Conservation (phyloP, 2,329 filamentous ascomycete species). For the Exophiala spinifera region DNA sequence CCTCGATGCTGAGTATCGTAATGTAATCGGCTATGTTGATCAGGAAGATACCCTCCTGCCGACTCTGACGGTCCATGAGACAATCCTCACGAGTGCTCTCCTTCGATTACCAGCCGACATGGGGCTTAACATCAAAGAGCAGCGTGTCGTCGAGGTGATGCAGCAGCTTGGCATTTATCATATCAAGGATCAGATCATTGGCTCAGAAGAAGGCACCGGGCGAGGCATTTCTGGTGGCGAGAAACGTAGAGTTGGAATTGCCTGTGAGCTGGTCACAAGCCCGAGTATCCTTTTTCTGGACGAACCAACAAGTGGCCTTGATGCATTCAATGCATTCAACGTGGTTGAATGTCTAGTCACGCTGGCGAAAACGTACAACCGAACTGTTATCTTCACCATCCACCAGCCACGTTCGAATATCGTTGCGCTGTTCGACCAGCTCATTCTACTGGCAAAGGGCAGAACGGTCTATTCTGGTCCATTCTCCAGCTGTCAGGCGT, state of each 20-base stretch:
- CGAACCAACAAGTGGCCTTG: constrained; percentile 92
- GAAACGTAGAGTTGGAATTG: constrained; percentile 92
- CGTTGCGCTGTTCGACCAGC: constrained; percentile 89
- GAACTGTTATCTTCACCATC: constrained; percentile 97
- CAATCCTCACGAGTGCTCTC: constrained; percentile 88
- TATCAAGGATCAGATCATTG: constrained; percentile 92
- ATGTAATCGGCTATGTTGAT: constrained; percentile 92
- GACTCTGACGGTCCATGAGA: constrained; percentile 95
- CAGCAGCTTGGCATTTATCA: constrained; percentile 91
- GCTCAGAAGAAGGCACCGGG: constrained; percentile 89
- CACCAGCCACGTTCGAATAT: constrained; percentile 98
- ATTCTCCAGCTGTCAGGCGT: constrained; percentile 81
- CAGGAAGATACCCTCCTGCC: constrained; percentile 97
- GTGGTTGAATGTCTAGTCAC: constrained; percentile 95
- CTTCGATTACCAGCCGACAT: constrained; percentile 90
- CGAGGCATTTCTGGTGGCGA: constrained; percentile 96
- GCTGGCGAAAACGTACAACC: constrained; percentile 91
- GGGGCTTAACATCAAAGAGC: constrained; percentile 81
- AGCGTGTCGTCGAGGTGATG: constrained; percentile 87
- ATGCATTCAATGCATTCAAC: constrained; percentile 97
- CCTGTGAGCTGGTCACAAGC: constrained; percentile 94
- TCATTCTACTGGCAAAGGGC: constrained; percentile 87
- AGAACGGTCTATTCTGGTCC: constrained; percentile 91
- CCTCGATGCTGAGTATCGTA: constrained; percentile 77
- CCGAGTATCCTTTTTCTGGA: constrained; percentile 96